These are phyloP conservation scores for Aspergillus aculeatus DNA, from an alignment of 2,329 filamentous ascomycete species.

Conservation along the genomic window DNA sequence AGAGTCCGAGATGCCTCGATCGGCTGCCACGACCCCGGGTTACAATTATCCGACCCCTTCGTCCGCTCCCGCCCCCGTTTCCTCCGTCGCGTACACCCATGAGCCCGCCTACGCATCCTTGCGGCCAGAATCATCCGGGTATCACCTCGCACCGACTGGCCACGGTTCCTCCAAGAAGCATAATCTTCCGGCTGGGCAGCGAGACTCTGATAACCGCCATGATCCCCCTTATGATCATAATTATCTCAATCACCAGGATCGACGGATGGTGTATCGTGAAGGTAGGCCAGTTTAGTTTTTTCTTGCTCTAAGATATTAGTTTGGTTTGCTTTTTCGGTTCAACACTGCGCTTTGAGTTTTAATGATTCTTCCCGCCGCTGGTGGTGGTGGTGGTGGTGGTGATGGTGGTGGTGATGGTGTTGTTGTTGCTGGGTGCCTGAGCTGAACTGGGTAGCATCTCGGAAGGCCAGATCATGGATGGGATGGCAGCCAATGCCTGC, in stretches of 20 bases:
- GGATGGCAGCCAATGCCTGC: background rate
- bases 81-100: slow-evolving; percentile 14
- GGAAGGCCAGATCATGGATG: background rate
- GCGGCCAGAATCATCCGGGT: slow-evolving; percentile 22
- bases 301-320: slow-evolving; percentile 1
- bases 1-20: slow-evolving; percentile 17
- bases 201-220: slow-evolving; percentile 10
- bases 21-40: slow-evolving; percentile 6
- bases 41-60: slow-evolving; percentile 14
- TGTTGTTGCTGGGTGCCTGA: background rate
- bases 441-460: background rate
- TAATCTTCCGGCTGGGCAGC: slow-evolving; percentile 15
- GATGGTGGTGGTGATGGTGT: background rate
- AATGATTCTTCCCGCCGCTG: background rate
- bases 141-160: slow-evolving; percentile 23
- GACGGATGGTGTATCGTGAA: slow-evolving; percentile 25
- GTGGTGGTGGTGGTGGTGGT: background rate
- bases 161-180: slow-evolving; percentile 22
- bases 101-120: slow-evolving; percentile 23
- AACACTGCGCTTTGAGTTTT: background rate
- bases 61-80: slow-evolving; percentile 8
- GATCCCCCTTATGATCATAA: slow-evolving; percentile 10
- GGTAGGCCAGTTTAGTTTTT: slow-evolving; percentile 22
- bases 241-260: slow-evolving; percentile 16
- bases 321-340: background rate